phyloP scores from a whole-genome alignment of 2,329 filamentous ascomycete genomes.

The Metarhizium anisopliae region DNA sequence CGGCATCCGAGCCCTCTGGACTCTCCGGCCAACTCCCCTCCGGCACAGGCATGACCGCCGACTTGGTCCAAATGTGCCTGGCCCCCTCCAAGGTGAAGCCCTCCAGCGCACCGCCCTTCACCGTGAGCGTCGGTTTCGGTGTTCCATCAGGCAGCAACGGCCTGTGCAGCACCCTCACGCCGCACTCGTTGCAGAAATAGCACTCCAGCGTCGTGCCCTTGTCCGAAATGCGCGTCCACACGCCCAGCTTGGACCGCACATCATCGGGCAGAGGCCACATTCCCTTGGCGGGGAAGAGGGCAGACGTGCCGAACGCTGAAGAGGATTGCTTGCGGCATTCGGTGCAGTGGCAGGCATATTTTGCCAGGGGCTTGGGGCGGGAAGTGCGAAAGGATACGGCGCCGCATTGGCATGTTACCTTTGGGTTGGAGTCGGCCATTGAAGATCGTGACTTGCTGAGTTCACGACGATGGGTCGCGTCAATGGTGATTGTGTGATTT shows the following conservation, averaged over 20 bases:
- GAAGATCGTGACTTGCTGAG: background rate
- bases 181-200: constrained; percentile 33
- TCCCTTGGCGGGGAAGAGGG: constrained; percentile 30
- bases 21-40: too few relatives aligned
- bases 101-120: too few relatives aligned
- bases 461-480: background rate
- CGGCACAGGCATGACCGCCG: too few relatives aligned
- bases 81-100: too few relatives aligned
- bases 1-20: too few relatives aligned
- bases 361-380: too few relatives aligned
- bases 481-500: too few relatives aligned
- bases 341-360: background rate
- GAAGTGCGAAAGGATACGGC: constrained; percentile 10
- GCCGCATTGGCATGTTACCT: constrained; percentile 30
- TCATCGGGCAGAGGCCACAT: constrained; percentile 30
- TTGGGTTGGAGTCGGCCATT: constrained; percentile 10
- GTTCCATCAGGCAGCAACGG: constrained; percentile 26
- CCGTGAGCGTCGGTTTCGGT: too few relatives aligned
- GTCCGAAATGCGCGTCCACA: constrained; percentile 31
- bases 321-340: constrained; percentile 35
- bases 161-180: constrained; percentile 38
- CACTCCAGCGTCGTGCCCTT: constrained; percentile 31
- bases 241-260: constrained; percentile 20
- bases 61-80: too few relatives aligned
- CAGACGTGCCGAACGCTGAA: constrained; percentile 35